Evolutionary conservation across 257 asterid species (phyloP), one percentile per base, ranked within the genome.

Genomic region (Euphrasia confusa): DNA sequence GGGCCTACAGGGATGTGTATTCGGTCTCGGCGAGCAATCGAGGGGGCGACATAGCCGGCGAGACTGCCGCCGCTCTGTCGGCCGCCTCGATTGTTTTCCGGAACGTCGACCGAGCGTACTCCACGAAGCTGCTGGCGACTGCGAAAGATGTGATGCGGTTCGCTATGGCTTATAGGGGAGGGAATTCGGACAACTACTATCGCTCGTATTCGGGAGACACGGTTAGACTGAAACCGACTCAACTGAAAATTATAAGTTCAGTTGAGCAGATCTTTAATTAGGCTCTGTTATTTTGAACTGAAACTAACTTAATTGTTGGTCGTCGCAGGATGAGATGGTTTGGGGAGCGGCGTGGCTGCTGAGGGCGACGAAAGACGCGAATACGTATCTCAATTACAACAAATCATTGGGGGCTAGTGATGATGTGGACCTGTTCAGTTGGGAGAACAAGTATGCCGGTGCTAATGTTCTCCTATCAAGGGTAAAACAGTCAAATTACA

Each of bases 321-420:
- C 57, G 37, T 30, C 57, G 45, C 64, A 86, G 95, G 98, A 90
- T 70, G 98, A 90, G 65, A 73, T 90, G 71, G 61, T 82, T 3
- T 88, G 98, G 96, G 94, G 90, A 33, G 96, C 91, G 9, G 74
- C 95, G 4, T 90, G 96, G 98, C 83, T 90, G 15, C 79, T 67
- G 13, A 83, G 85, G 68, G 98, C 96, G 57, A 50, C 55, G 15
- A 50, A 12, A n/a, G 15, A 50, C 17, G 5, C 5, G 11, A 15
- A 12, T 50, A 4, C 15, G 10, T 50, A 50, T 50, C 21, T 13
- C 2, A n/a, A 15, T 14, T 14, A n/a, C 26, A 14, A 5, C 18
- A 17, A 4, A 15, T 1, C 27, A 15, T 50, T 50, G 26, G 27
- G 27, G 7, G 27, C 4, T 50, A 17, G 2, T 7, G 18, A 15